Base-by-base conservation (phyloP, 139 green algal species). In the Spirogloea muscicola region DNA sequence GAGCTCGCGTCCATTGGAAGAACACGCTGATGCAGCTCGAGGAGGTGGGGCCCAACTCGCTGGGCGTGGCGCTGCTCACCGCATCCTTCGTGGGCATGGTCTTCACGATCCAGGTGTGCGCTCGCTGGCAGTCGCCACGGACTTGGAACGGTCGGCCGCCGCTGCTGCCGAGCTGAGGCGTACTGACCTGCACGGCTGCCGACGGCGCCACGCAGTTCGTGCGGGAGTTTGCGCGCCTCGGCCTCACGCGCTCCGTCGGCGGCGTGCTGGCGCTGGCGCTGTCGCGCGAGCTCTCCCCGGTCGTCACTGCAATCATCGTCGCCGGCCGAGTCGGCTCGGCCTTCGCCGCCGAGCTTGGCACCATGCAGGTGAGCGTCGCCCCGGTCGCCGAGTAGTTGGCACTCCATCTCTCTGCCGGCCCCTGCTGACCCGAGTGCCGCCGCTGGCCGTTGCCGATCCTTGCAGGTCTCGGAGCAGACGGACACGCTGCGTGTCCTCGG, bases 61-160 rank as follows among this genome's bases (percentile, higher is more conserved):
- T 99, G 34, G 92, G 92, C 1, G 94, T 99, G 0, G 86, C 88
- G 33, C 80, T 99, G 71, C 87, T 99, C 1, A 99, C 94, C 2
- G 85, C 92, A 0, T 89, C 85, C 7, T 99, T 99, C 80, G 90
- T 99, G 29, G 94, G 94, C 75, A 98, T 99, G 94, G 94, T 97
- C 3, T 99, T 99, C 85, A 99, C 94, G 18, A 99, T 99, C 68
- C 93, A 97, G 88, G 77, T 82, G 52, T 29, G 66, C 18, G 9
- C n/a, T n/a, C n/a, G n/a, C n/a, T n/a, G n/a, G n/a, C n/a, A n/a
- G n/a, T n/a, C n/a, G n/a, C n/a, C n/a, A n/a, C 13, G 27, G 55
- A 58, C 43, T 51, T 51, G 43, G 43, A 51, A 51, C 43, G 10
- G 13, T 25, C 16, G 16, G 13, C 43, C 16, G 43, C 16, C 10